Percentiles rank a stretch among this genome's conserved stretches.
These are phyloP conservation scores for Aspergillus sp. DNA, from an alignment of 2,329 filamentous ascomycete genomes.

Conservation along the genomic window DNA sequence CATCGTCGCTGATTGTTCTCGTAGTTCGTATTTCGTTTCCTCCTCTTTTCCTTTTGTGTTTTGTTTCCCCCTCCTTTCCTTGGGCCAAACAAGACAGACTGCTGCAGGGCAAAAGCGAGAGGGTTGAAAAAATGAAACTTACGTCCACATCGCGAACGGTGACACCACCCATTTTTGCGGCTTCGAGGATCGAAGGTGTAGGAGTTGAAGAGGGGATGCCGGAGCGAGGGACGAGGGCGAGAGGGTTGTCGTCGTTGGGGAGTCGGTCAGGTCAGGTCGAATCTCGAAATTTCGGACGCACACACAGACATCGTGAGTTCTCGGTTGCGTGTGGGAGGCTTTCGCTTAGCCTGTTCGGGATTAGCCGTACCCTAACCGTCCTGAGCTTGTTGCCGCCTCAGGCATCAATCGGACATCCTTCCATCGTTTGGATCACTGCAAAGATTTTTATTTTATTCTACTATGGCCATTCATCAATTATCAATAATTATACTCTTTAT, in stretches of 20 bases:
- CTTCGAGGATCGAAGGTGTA: slow-evolving; percentile 24
- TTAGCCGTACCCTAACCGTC: slow-evolving; percentile 33
- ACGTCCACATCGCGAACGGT: slow-evolving; percentile 64
- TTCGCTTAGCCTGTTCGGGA: slow-evolving; percentile 38
- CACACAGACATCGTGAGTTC: slow-evolving; percentile 28
- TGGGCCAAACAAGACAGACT: no score
- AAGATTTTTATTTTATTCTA: not conserved
- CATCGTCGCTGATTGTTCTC: not conserved
- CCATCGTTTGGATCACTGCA: not conserved
- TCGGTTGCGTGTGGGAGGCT: slow-evolving; percentile 33
- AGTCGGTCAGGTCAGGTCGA: slow-evolving; percentile 11
- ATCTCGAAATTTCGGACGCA: slow-evolving; percentile 34
- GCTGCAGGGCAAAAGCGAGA: slow-evolving; percentile 8
- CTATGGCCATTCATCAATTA: no score
- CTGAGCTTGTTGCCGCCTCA: slow-evolving; percentile 5
- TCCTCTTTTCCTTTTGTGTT: slow-evolving; percentile 4
- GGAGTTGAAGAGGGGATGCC: slow-evolving; percentile 25
- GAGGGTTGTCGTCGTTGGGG: slow-evolving; percentile 35
- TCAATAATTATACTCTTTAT: no score
- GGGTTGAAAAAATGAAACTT: slow-evolving; percentile 30
- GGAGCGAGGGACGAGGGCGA: slow-evolving; percentile 10
- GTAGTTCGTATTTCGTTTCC: not conserved
- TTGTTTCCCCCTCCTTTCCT: no score
- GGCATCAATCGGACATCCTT: slow-evolving; percentile 5
- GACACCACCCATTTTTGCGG: slow-evolving; percentile 63